Base-by-base conservation (phyloP, 225 moss, liverwort and hornwort species). In the Pseudisothecium myosuroides region DNA sequence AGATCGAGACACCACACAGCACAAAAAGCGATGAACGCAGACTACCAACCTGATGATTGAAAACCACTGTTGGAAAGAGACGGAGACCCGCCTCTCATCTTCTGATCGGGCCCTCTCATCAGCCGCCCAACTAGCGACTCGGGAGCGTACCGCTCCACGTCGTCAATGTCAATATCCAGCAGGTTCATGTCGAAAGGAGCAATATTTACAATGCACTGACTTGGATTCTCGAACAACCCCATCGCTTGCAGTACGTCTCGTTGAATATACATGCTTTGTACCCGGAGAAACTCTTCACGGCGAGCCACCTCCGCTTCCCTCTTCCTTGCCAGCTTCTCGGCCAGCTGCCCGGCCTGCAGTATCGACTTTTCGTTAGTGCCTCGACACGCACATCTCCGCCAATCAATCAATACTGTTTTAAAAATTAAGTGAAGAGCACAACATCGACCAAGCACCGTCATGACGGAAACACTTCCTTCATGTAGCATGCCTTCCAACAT, bases 171-270 rank as follows among this genome's bases (percentile, higher is more conserved):
- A 86, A 99, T 94, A 75, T 99, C 96, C 74, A 99, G 90, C 87
- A 99, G 86, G 78, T 96, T 96, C 80, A 89, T 95, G 89, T 99
- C 99, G 64, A 96, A 99, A 32, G 96, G 99, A 81, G 97, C 95
- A 89, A 99, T 99, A 90, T 99, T 96, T 78, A 99, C 99, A 89
- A 96, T 96, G 88, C 99, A 99, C 86, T 97, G 97, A 89, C 97
- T 99, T 27, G 99, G 99, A 85, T 94, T 95, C 77, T 96, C 99
- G 67, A 95, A 97, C 91, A 99, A 87, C 41, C 99, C 99, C 96
- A 99, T 95, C 37, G 93, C 93, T 89, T 96, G 95, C 82, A 99
- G 80, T 34, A 99, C 87, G 55, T 99, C 99, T 89, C 95, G 93
- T 55, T 93, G 93, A 84, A 99, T 96, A 87, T 94, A 99, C 85